Evolutionary conservation across 1,139 yeast species (phyloP).

Genomic region (Arxiozyma heterogenica): DNA sequence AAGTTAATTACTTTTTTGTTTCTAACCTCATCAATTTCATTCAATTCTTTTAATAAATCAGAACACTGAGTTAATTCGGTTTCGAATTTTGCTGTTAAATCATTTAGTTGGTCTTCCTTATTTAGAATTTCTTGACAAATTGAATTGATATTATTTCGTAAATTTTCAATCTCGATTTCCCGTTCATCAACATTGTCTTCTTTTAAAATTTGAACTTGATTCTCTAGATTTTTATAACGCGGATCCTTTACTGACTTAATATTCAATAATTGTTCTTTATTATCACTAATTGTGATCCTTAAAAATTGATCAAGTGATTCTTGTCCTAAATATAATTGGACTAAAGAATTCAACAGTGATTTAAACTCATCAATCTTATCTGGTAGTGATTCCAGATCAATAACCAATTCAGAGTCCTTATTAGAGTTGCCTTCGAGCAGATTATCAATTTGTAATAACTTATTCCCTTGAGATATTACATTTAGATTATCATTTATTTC

Average conservation of each 20-base stretch:
- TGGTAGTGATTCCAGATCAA: conserved; percentile 17
- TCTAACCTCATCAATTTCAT: conserved; percentile 11
- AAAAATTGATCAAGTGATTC: conserved; percentile 28
- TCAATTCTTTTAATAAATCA: conserved; percentile 19
- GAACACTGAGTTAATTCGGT: conserved; percentile 23
- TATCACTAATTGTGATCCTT: conserved; percentile 23
- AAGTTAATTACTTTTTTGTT: conserved; percentile 4
- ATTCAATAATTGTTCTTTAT: conserved; percentile 14
- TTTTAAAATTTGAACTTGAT: conserved; percentile 17
- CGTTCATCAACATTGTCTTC: conserved; percentile 7
- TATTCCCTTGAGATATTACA: conserved; percentile 19
- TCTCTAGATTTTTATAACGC: conserved; percentile 13
- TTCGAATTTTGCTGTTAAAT: conserved; percentile 18
- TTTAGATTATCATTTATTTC: conserved; percentile 23
- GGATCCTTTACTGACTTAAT: conserved; percentile 20
- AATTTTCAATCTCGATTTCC: conserved; percentile 10
- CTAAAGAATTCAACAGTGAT: conserved; percentile 18
- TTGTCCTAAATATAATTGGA: conserved; percentile 25
- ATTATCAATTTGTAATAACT: conserved; percentile 8
- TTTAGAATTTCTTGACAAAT: conserved; percentile 14
- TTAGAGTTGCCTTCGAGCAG: background rate
- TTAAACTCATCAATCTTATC: conserved; percentile 18
- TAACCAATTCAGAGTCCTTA: conserved; percentile 1
- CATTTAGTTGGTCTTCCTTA: conserved; percentile 20
- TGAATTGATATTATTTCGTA: conserved; percentile 13